Conservation (phyloP, 2,329 filamentous ascomycete species). For the Epichloe uncinata region DNA sequence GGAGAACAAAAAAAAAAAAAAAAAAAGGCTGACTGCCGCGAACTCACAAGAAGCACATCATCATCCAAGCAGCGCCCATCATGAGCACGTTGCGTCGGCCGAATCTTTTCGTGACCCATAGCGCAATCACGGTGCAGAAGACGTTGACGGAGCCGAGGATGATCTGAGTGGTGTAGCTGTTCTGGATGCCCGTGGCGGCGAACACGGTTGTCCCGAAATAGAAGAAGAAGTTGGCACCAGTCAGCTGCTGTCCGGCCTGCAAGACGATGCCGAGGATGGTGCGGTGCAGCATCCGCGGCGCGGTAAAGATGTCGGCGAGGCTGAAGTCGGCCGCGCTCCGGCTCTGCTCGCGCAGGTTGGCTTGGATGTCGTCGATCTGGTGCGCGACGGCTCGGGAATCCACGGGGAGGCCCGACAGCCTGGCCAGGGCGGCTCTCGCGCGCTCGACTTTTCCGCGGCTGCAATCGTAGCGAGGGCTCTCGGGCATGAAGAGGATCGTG, state of each 20-base stretch:
- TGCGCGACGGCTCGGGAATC: constrained; percentile 27
- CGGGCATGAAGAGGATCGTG: constrained; percentile 39
- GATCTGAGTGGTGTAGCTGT: constrained; percentile 55
- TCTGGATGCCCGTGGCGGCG: constrained; percentile 46
- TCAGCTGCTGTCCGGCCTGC: constrained; percentile 54
- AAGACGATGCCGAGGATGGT: constrained; percentile 48
- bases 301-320: constrained; percentile 52
- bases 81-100: constrained; percentile 52
- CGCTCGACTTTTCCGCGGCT: constrained; percentile 32
- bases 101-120: constrained; percentile 52
- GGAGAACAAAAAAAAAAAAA: too few species aligned
- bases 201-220: constrained; percentile 57
- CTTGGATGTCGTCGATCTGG: constrained; percentile 38
- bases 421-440: constrained; percentile 34
- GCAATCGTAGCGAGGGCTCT: constrained; percentile 40
- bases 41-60: constrained; percentile 34
- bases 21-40: too few species aligned
- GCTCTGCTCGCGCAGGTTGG: constrained; percentile 36
- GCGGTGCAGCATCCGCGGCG: constrained; percentile 51
- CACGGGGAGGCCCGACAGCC: constrained; percentile 27
- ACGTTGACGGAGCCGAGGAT: constrained; percentile 57
- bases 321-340: constrained; percentile 30
- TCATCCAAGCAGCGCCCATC: constrained; percentile 48
- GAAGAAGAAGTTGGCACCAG: constrained; percentile 56
- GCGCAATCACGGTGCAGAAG: constrained; percentile 47